phyloP scores from a whole-genome alignment of 768 basidiomycete species.

The Hypholoma sublateritium region DNA sequence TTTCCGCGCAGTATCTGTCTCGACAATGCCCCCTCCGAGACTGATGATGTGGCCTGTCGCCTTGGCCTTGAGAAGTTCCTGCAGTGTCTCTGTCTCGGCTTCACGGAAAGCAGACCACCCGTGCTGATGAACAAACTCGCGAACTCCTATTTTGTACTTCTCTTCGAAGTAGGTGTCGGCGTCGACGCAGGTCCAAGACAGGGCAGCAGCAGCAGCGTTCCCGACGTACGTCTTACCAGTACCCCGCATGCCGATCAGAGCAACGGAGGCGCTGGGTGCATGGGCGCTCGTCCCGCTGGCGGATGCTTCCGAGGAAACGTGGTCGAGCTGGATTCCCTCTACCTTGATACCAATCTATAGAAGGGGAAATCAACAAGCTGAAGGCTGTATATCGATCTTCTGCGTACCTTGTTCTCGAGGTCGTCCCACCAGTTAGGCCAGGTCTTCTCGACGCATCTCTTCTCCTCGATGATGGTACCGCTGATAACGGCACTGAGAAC shows the following conservation, averaged over 20 bases:
- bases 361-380: neutral
- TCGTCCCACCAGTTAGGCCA: slow-evolving; percentile 99
- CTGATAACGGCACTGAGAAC: slow-evolving; percentile 76
- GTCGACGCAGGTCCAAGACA: slow-evolving; percentile 76
- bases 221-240: slow-evolving; percentile 94
- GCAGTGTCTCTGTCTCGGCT: slow-evolving; percentile 70
- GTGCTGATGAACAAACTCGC: slow-evolving; percentile 74
- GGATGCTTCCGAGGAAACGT: slow-evolving; percentile 38
- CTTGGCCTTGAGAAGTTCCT: slow-evolving; percentile 62
- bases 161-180: slow-evolving; percentile 80
- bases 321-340: slow-evolving; percentile 77
- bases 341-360: slow-evolving; percentile 84
- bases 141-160: slow-evolving; percentile 59
- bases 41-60: slow-evolving; percentile 74
- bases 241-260: slow-evolving; percentile 95
- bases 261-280: slow-evolving; percentile 53
- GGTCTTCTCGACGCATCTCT: slow-evolving; percentile 98
- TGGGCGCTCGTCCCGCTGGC: slow-evolving; percentile 35
- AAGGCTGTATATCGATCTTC: neutral
- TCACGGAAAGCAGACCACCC: slow-evolving; percentile 92
- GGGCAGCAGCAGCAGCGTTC: slow-evolving; percentile 65
- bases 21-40: slow-evolving; percentile 93
- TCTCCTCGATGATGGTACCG: slow-evolving; percentile 88
- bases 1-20: slow-evolving; percentile 73
- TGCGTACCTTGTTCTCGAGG: slow-evolving; percentile 82